Evolutionary conservation across 768 basidiomycete species (phyloP).

Genomic region (Phlebiopsis flavidoalba): DNA sequence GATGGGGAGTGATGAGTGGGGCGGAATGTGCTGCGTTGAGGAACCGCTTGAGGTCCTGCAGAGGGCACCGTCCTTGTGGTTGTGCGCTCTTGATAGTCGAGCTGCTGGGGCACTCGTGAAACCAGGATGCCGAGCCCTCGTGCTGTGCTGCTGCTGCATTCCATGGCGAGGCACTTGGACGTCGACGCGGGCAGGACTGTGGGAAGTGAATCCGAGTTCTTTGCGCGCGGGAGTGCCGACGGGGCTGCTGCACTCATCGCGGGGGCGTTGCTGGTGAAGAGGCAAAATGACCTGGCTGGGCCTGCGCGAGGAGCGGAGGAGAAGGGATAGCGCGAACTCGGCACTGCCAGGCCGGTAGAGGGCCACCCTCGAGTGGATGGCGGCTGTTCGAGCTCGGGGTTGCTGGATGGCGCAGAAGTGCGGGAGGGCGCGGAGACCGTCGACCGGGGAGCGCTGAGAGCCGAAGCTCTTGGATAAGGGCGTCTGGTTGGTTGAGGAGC

Average conservation of each 20-base stretch:
- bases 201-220: slow-evolving; percentile 6
- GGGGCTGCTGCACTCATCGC: slow-evolving; percentile 7
- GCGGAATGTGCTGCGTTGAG: slow-evolving; percentile 85
- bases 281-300: slow-evolving; percentile 14
- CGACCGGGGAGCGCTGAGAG: slow-evolving; percentile 21
- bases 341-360: slow-evolving; percentile 12
- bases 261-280: slow-evolving; percentile 13
- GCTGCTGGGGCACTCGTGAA: slow-evolving; percentile 1
- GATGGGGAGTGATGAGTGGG: slow-evolving; percentile 18
- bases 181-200: neutral
- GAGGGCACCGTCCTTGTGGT: slow-evolving; percentile 58
- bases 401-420: slow-evolving; percentile 6
- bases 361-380: no score
- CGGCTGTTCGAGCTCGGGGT: slow-evolving; percentile 10
- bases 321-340: slow-evolving; percentile 20
- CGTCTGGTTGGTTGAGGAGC: slow-evolving; percentile 20
- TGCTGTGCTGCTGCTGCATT: slow-evolving; percentile 5
- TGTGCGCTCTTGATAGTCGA: slow-evolving; percentile 21
- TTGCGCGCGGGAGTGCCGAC: slow-evolving; percentile 9
- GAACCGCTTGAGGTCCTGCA: slow-evolving; percentile 93
- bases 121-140: neutral
- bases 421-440: slow-evolving; percentile 23
- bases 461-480: slow-evolving; percentile 20
- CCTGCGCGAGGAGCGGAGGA: slow-evolving; percentile 7
- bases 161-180: neutral